Evolutionary conservation across 1,139 yeast genomes (phyloP), one percentile per base, ranked within the genome.

Genomic region (Candida sanyaensis): DNA sequence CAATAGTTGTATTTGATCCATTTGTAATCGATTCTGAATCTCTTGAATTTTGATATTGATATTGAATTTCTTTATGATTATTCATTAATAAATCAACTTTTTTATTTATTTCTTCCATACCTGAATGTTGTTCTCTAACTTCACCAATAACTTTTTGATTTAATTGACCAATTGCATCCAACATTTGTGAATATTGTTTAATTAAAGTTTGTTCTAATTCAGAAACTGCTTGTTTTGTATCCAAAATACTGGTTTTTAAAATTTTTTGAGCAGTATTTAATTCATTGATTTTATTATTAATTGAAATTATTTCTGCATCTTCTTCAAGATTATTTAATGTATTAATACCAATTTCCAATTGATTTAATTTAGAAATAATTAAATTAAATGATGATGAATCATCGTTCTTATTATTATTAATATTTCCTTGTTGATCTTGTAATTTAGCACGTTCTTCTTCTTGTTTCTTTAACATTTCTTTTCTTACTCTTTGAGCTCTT

Each of bases 71-170:
- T 55, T 70, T 69, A 55, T 75, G 79, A 50, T 72, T 64, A 10
- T 62, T 59, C 78, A 75, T 73, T 32, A 76, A 61, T 43, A 74
- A 58, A 50, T 74, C 78, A 3, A 76, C 78, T 51, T 75, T 75
- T 42, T 62, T 65, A 17, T 65, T 56, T 17, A 75, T 49, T 45
- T 67, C 73, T 17, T 66, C 71, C 44, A 70, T 65, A 21, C 68
- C 65, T 44, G 53, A 60, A 47, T 73, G 78, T 39, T 76, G 78
- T 50, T 71, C 77, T 54, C 76, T 65, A 3, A 76, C 77, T 55
- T 75, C 80, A 2, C 75, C 75, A 46, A 75, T 70, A 8, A 74
- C 68, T 47, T 65, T 71, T 46, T 73, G 73, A 50, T 73, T 73
- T 21, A 73, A 57, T 43, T 58, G 58, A 1, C 71, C 55, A 5